phyloP scores from a whole-genome alignment of 352 stramenopile genomes.

The Phytophthora nicotianae region DNA sequence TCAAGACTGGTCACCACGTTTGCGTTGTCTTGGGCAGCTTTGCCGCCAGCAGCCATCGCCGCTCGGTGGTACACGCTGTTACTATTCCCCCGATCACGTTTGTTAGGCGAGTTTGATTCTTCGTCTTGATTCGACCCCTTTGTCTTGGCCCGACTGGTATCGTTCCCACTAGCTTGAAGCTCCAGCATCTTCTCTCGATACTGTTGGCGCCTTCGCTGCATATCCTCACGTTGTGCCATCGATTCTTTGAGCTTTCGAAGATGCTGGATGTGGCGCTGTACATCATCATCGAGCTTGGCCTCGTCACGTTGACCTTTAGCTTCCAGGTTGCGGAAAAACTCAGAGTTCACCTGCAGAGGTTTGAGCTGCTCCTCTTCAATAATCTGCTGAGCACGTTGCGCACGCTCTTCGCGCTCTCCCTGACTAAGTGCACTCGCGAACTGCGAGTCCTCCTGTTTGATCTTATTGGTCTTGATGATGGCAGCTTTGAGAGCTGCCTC shows the following conservation, averaged over 20 bases:
- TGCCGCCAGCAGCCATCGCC: slow-evolving; percentile 26
- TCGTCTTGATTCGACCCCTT: slow-evolving; percentile 61
- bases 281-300: slow-evolving; percentile 79
- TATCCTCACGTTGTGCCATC: slow-evolving; percentile 66
- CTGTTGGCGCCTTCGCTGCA: slow-evolving; percentile 59
- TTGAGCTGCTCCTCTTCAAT: slow-evolving; percentile 93
- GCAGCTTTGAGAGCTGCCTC: slow-evolving; percentile 92
- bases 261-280: slow-evolving; percentile 90
- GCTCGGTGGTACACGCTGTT: slow-evolving; percentile 47
- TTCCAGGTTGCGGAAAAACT: slow-evolving; percentile 89
- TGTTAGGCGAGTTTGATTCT: slow-evolving; percentile 22
- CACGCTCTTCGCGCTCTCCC: slow-evolving; percentile 80
- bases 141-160: slow-evolving; percentile 29
- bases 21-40: slow-evolving; percentile 28
- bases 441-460: slow-evolving; percentile 76
- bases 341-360: slow-evolving; percentile 88
- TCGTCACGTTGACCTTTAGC: slow-evolving; percentile 66
- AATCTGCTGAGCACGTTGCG: slow-evolving; percentile 90
- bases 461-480: slow-evolving; percentile 90
- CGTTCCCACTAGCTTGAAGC: slow-evolving; percentile 40
- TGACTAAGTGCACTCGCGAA: slow-evolving; percentile 48
- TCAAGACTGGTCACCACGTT: slow-evolving; percentile 82
- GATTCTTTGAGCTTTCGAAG: slow-evolving; percentile 79
- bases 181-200: slow-evolving; percentile 69
- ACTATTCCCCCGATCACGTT: slow-evolving; percentile 21